These are phyloP conservation scores for Camellia granthamiana DNA, from an alignment of 148 eudicot genomes.

Conservation along the genomic window DNA sequence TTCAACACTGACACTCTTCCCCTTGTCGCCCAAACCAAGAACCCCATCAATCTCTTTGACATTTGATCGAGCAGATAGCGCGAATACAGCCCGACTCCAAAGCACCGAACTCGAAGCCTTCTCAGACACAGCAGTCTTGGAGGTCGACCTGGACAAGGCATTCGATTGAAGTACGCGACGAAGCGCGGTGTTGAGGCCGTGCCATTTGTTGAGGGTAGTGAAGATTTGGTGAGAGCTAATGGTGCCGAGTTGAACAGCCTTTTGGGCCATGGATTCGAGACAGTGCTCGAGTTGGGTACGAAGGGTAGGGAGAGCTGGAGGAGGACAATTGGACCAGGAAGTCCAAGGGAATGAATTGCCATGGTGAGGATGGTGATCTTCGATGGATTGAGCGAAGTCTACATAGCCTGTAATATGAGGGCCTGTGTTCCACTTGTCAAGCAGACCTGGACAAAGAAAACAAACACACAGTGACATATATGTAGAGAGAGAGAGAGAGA, in stretches of 20 bases:
- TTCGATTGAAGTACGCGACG: slow-evolving; percentile 32
- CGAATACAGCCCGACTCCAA: slow-evolving; percentile 77
- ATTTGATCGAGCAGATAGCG: slow-evolving; percentile 43
- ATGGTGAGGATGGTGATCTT: slow-evolving; percentile 62
- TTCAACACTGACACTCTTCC: slow-evolving; percentile 45
- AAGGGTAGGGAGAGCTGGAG: slow-evolving; percentile 52
- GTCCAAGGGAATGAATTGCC: slow-evolving; percentile 82
- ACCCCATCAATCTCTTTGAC: slow-evolving; percentile 47
- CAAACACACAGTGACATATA: not conserved
- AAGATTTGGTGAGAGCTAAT: slow-evolving; percentile 77
- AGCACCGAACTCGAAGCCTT: slow-evolving; percentile 46
- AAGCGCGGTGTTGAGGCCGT: slow-evolving; percentile 50
- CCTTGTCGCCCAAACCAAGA: slow-evolving; percentile 37
- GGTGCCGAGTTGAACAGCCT: slow-evolving; percentile 59
- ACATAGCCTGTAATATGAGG: slow-evolving; percentile 82
- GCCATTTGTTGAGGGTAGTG: slow-evolving; percentile 78
- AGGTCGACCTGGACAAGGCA: slow-evolving; percentile 8
- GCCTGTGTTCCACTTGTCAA: slow-evolving; percentile 78
- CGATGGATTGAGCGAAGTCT: slow-evolving; percentile 71
- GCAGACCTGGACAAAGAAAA: slow-evolving; percentile 43
- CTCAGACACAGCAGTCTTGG: slow-evolving; percentile 24
- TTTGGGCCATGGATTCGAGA: slow-evolving; percentile 67
- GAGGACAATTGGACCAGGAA: slow-evolving; percentile 46
- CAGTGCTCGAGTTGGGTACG: slow-evolving; percentile 56
- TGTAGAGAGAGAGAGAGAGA: slow-evolving; percentile 9